These are phyloP conservation scores for Neonectria coccinea DNA, from an alignment of 2,329 filamentous ascomycete species.

Conservation along the genomic window DNA sequence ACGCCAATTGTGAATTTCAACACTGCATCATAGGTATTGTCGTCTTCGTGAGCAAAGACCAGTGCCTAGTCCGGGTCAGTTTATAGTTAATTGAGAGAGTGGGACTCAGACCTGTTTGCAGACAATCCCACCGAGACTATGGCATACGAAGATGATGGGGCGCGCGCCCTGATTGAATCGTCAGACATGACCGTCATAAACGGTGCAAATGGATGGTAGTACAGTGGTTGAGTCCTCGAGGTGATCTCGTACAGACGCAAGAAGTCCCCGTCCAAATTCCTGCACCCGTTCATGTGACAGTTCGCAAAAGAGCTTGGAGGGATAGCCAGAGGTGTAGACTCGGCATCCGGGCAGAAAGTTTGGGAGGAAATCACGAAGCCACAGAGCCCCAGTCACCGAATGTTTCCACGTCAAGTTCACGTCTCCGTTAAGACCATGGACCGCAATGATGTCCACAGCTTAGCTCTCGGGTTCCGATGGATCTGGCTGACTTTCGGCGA, in stretches of 20 bases:
- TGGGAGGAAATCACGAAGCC: constrained; percentile 41
- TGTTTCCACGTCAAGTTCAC: constrained; percentile 36
- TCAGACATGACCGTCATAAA: background rate
- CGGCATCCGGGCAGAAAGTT: constrained; percentile 36
- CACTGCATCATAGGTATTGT: no score
- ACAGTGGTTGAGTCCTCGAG: constrained; percentile 22
- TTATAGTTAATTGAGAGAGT: background rate
- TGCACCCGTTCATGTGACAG: constrained; percentile 21
- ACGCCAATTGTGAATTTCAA: no score
- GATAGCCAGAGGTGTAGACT: constrained; percentile 42
- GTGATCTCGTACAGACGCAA: constrained; percentile 27
- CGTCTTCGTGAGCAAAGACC: no score
- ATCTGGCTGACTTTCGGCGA: background rate
- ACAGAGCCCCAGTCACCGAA: constrained; percentile 28
- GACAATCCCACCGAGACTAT: constrained; percentile 48
- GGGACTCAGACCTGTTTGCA: constrained; percentile 41
- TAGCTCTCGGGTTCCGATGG: constrained; percentile 9
- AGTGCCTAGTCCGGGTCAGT: no score
- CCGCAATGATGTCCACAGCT: constrained; percentile 36
- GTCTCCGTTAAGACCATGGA: constrained; percentile 37
- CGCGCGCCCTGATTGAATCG: constrained; percentile 21
- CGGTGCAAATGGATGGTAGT: background rate
- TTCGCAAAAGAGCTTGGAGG: constrained; percentile 31
- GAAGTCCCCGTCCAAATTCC: constrained; percentile 33
- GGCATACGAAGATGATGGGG: constrained; percentile 44